Evolutionary conservation across 495 filamentous ascomycete species (phyloP), one percentile per base, ranked within the genome.

Genomic region (Aspergillus taichungensis): DNA sequence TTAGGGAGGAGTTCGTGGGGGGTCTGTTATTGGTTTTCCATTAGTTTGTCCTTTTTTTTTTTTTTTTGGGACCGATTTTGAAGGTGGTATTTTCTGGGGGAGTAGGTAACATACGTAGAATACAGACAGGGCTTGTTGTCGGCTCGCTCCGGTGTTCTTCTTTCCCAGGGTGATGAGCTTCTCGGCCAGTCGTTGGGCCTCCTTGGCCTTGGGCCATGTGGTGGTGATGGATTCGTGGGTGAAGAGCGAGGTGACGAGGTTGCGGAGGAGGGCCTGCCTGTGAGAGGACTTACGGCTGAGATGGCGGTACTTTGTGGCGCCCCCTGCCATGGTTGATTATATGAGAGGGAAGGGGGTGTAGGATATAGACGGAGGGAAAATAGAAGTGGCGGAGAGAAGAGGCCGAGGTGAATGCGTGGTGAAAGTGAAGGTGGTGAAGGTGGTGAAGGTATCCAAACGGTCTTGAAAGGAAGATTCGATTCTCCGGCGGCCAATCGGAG

Each of bases 201-300:
- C 92, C 66, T 97, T 98, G 29, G 92, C 92, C 70, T 96, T 97
- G 62, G 79, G 79, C 80, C 84, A 96, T 68, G 92, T 95, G 24
- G 92, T 98, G 38, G 79, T 80, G 71, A 98, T 94, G 42, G 84
- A 78, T 69, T 98, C 92, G 63, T 95, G 79, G 58, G 84, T 73
- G 72, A 98, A 80, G 45, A 98, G 84, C n/a, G 88, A 91, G 47
- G 89, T 94, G 57, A 97, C 88, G 36, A 98, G 76, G 67, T 97
- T 97, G 52, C 92, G 88, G 46, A 98, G 85, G 50, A 98, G 79
- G 43, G 92, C 90, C 68, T 91, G 79, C 59, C 92, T 80, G 60
- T 96, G 92, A 29, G 92, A 68, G 28, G 87, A 92, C 31, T 69
- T 77, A 56, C 91, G 89, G 66, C 77, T 77, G 32, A 98, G 73